phyloP scores from a whole-genome alignment of 192 early-diverging fungal species.

The Entomortierella lignicola region DNA sequence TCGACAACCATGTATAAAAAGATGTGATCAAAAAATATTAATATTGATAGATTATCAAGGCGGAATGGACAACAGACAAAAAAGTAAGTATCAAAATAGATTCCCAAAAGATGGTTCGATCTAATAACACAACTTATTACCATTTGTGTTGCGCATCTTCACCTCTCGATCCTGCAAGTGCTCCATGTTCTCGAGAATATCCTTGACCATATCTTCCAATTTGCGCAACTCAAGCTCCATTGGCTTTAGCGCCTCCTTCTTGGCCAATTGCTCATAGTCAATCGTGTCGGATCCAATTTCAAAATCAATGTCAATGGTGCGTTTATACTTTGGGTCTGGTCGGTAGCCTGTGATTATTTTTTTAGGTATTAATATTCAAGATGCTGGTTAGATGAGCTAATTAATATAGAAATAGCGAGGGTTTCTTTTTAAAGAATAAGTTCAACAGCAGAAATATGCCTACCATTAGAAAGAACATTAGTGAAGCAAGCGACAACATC shows the following conservation, averaged over 20 bases:
- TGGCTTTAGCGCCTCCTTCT: constrained; percentile 89
- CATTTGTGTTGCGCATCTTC: constrained; percentile 89
- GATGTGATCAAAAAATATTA: too few species aligned
- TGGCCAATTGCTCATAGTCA: constrained; percentile 74
- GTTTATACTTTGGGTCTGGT: constrained; percentile 63
- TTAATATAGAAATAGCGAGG: constrained; percentile 4
- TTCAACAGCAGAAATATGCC: not conserved
- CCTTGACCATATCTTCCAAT: constrained; percentile 79
- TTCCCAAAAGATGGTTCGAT: not conserved
- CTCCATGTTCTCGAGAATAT: constrained; percentile 88
- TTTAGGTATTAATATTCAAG: not conserved
- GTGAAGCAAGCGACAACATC: constrained; percentile 90
- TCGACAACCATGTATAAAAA: constrained; percentile 3
- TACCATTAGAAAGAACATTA: constrained; percentile 72
- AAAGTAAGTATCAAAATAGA: too few species aligned
- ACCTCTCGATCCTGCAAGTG: constrained; percentile 85
- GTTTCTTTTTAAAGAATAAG: too few species aligned
- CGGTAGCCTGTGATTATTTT: constrained; percentile 54
- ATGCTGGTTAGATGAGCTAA: constrained; percentile 6
- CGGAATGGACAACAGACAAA: too few species aligned
- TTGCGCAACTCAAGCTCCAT: constrained; percentile 88
- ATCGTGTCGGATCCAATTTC: constrained; percentile 88
- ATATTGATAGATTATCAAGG: too few species aligned
- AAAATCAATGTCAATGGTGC: constrained; percentile 81
- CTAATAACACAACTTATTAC: constrained; percentile 44